Conservation (phyloP, 371 early-diverging fungal species). For the Dinochytrium kinnereticum region DNA sequence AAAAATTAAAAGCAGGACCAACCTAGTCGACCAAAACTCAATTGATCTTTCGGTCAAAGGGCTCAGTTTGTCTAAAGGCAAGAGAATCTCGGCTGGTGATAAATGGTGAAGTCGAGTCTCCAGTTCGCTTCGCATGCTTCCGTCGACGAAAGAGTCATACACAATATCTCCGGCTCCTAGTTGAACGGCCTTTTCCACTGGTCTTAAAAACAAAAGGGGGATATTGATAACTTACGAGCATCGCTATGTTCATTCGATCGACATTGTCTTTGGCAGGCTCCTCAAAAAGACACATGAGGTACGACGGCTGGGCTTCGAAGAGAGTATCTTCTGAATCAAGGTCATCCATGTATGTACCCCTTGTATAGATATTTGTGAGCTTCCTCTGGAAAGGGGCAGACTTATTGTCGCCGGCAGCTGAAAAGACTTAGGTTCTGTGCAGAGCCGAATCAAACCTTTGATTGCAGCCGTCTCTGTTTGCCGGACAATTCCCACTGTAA, state of each 20-base stretch:
- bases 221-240: slow-evolving; percentile 56
- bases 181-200: slow-evolving; percentile 72
- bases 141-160: slow-evolving; percentile 77
- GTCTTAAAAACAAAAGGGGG: too few species aligned
- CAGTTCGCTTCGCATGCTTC: slow-evolving; percentile 69
- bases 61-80: slow-evolving; percentile 53
- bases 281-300: slow-evolving; percentile 66
- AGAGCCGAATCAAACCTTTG: slow-evolving; percentile 83
- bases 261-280: slow-evolving; percentile 55
- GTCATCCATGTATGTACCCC: slow-evolving; percentile 81
- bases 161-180: slow-evolving; percentile 75
- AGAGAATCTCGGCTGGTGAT: slow-evolving; percentile 76
- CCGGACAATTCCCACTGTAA: slow-evolving; percentile 76
- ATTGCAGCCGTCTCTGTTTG: slow-evolving; percentile 87
- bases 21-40: slow-evolving; percentile 24
- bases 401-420: slow-evolving; percentile 71
- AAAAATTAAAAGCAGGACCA: neutral
- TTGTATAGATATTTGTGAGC: slow-evolving; percentile 77
- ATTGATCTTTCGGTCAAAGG: slow-evolving; percentile 37
- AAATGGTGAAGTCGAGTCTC: slow-evolving; percentile 81
- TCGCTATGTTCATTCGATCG: slow-evolving; percentile 57
- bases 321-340: slow-evolving; percentile 33
- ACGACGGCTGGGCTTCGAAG: slow-evolving; percentile 30
- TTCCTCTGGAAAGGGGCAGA: slow-evolving; percentile 76
- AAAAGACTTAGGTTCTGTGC: slow-evolving; percentile 57